Base-by-base conservation (phyloP, 1,284 basidiomycete genomes). In the Dichomitus squalens region DNA sequence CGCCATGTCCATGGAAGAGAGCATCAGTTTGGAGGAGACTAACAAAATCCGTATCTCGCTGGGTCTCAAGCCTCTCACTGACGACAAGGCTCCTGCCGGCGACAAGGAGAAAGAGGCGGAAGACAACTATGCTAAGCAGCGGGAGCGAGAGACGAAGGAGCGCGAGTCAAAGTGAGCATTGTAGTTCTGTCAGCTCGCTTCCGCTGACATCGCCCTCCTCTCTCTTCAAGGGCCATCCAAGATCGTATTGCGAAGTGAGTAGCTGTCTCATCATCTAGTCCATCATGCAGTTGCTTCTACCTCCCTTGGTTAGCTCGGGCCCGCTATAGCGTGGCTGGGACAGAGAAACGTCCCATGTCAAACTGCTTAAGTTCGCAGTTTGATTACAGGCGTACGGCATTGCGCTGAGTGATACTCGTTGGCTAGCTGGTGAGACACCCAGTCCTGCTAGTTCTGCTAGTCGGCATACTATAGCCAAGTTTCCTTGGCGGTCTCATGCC, bases 21-120 rank as follows among this genome's bases (percentile, higher is more conserved):
- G 91, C 71, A 90, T 97, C 72, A 90, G 92, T 66, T 85, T 99
- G 71, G 96, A 98, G 72, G 97, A 99, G 83, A 98, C 96, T 53
- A 98, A 98, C 82, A 95, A 92, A 76, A 93, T 98, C 72, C 94
- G 97, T 78, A 86, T 97, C 62, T 91, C 88, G 7, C 84, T 98
- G 43, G 97, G 97, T 66, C 87, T 99, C 62, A 94, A 95, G 73
- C 96, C 96, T 35, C 85, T 99, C 55, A 90, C 88, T 4, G 93
- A 92, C 63, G 90, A 92, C 67, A 77, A 79, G 49, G 80, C 75
- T 25, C 85, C 88, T 7, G 78, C 79, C 11, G 79, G 87, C 69
- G 83, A 85, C 68, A 85, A 85, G 65, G 93, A 95, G 60, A 84
- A 88, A 69, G 78, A 87, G 66, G 95, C 95, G 8, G 92, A 94